phyloP scores from a whole-genome alignment of 148 eudicot genomes.

The Bassia scoparia region DNA sequence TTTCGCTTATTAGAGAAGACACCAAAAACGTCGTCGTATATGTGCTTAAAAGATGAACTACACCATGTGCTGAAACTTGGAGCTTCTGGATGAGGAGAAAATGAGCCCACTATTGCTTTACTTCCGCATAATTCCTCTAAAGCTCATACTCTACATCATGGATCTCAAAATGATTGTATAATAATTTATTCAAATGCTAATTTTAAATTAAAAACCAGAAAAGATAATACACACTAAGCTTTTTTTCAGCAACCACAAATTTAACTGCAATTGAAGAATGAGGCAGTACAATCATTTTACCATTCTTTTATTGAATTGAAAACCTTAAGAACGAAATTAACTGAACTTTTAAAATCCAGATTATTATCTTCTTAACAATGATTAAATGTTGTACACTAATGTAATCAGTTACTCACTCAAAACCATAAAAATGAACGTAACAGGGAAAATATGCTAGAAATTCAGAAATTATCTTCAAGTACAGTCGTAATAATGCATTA shows the following conservation, averaged over 20 bases:
- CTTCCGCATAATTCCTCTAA: slow-evolving; percentile 32
- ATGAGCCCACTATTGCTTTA: slow-evolving; percentile 26
- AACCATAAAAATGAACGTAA: not conserved
- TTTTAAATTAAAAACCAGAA: not conserved
- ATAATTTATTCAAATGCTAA: not conserved
- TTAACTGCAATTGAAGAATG: not conserved
- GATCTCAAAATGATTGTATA: slow-evolving; percentile 1
- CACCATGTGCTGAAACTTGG: slow-evolving; percentile 36
- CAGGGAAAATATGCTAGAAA: too few relatives aligned
- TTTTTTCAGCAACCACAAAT: not conserved
- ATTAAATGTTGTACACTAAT: not conserved
- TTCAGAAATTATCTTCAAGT: too few relatives aligned
- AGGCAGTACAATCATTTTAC: not conserved
- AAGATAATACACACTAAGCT: not conserved
- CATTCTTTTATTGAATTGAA: too few relatives aligned
- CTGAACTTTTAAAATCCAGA: not conserved
- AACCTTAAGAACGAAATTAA: too few relatives aligned
- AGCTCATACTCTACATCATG: slow-evolving; percentile 3
- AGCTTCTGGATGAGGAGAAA: slow-evolving; percentile 26
- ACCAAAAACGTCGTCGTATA: slow-evolving; percentile 66
- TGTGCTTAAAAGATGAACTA: slow-evolving; percentile 37
- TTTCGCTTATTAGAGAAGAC: slow-evolving; percentile 28
- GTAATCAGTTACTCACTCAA: not conserved
- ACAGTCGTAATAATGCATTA: too few relatives aligned
- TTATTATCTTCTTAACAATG: not conserved